Conservation (phyloP, 176 grass and related monocot species). For the Melocanna baccifera region DNA sequence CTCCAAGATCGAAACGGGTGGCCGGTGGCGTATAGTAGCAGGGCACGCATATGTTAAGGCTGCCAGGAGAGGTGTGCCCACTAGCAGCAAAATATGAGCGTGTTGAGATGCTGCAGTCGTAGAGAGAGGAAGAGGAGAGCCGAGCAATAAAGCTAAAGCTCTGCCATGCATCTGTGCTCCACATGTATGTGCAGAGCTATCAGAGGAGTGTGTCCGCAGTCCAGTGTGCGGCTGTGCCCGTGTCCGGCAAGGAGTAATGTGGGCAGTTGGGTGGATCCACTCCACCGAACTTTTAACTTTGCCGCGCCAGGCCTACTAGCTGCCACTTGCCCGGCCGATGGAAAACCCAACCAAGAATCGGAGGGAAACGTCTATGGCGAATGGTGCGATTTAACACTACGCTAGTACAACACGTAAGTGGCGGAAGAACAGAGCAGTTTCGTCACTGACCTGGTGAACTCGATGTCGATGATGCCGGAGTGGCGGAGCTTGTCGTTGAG, state of each 20-base stretch:
- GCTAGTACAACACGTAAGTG: background rate
- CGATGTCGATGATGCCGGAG: slow-evolving; percentile 80
- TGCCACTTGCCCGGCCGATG: no score
- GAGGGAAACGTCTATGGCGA: background rate
- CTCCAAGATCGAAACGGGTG: background rate
- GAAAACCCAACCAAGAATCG: background rate
- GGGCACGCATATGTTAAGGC: slow-evolving; percentile 10
- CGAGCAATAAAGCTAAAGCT: background rate
- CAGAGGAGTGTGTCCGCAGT: background rate
- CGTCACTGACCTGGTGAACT: slow-evolving; percentile 52
- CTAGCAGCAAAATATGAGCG: slow-evolving; percentile 5
- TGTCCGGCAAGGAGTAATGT: slow-evolving; percentile 32
- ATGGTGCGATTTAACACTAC: background rate
- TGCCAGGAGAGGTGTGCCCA: slow-evolving; percentile 15
- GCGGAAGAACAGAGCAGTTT: background rate
- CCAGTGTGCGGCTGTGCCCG: background rate
- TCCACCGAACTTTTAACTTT: slow-evolving; percentile 4
- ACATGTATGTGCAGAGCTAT: slow-evolving; percentile 27
- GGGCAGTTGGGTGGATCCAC: background rate
- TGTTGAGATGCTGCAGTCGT: slow-evolving; percentile 12
- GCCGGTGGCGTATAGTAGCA: slow-evolving; percentile 27
- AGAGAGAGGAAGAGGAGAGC: background rate
- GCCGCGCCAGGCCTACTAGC: background rate
- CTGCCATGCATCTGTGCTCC: background rate
- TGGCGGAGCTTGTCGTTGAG: slow-evolving; percentile 71